Base-by-base conservation (phyloP, 495 filamentous ascomycete genomes). In the Hypoxylon cercidicola region DNA sequence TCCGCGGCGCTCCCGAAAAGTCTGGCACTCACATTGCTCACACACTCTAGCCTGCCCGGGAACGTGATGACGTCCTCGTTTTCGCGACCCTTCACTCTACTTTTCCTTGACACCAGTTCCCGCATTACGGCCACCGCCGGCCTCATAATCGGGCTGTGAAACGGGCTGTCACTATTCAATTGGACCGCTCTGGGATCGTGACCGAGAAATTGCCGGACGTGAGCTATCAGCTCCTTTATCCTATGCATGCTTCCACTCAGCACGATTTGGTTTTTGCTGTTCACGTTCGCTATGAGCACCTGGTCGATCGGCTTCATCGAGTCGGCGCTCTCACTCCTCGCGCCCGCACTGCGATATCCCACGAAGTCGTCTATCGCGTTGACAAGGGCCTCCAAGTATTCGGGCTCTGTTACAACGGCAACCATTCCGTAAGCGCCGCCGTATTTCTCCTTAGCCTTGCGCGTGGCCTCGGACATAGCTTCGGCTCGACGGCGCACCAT, bases 191-290 rank as follows among this genome's bases (percentile, higher is more conserved):
- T 82, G 8, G 95, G 95, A 75, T 98, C 95, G 66, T 97, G 93
- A 6, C 95, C 95, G 23, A 90, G 85, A 74, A 97, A 99, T 71
- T 97, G 92, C 47, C 95, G 83, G 55, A 99, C 81, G 71, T 99
- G 93, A 12, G 92, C 88, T 19, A 97, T 76, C n/a, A 97, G 87
- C 30, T 88, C 88, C 66, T 88, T 89, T 72, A 98, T 97, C 55
- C 87, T 81, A 66, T 90, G 88, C 40, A 98, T 87, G 72, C 88
- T 95, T 2, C 95, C 95, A 64, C 89, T 93, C 32, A 99, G 80
- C 54, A 99, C 95, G 69, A 99, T 96, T 74, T 99, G 95, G 69
- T 96, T 97, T 76, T 92, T 95, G 65, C 87, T 89, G 76, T 99
- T 99, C 76, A 97, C 87, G 69, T 99, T 99, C 25, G 93, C 95